A percentile compares a stretch with the other conserved stretches of the same genome.
phyloP scores from a whole-genome alignment of 1,284 basidiomycete species.

The Porogramme epimiltina region DNA sequence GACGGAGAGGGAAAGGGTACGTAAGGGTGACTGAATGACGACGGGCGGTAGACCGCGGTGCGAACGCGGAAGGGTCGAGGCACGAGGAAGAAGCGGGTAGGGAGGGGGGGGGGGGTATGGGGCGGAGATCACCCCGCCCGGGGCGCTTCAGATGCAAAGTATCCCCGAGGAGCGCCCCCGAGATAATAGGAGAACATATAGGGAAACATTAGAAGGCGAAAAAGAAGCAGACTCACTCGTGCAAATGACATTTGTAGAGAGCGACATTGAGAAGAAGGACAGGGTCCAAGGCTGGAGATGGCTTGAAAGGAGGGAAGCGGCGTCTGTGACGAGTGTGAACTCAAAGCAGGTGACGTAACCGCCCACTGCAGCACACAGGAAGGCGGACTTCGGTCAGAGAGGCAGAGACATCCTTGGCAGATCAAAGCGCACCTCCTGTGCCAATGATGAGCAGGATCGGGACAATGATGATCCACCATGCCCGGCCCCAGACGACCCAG shows the following conservation, averaged over 20 bases:
- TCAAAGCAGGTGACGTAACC: slow-evolving; percentile 17
- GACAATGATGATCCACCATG: slow-evolving; percentile 13
- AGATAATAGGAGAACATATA: no score
- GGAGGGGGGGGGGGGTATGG: no score
- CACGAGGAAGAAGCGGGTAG: no score
- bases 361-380: slow-evolving; percentile 2
- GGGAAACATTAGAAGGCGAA: no score
- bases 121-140: no score
- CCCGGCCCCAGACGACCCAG: slow-evolving; percentile 13
- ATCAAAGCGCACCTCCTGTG: slow-evolving; percentile 7
- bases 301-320: slow-evolving; percentile 10
- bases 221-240: slow-evolving; percentile 11
- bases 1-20: background rate
- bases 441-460: slow-evolving; percentile 7
- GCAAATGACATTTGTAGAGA: slow-evolving; percentile 14
- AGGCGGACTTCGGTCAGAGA: background rate
- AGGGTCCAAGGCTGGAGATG: slow-evolving; percentile 16
- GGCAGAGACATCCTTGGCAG: background rate
- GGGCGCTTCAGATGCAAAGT: no score
- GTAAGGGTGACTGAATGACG: no score
- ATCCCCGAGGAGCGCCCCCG: no score
- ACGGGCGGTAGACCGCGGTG: no score
- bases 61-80: no score
- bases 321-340: slow-evolving; percentile 9
- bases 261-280: slow-evolving; percentile 17